Evolutionary conservation across 1,284 basidiomycete species (phyloP), one percentile per base, ranked within the genome.

Genomic region (Papiliotrema nemorosa): DNA sequence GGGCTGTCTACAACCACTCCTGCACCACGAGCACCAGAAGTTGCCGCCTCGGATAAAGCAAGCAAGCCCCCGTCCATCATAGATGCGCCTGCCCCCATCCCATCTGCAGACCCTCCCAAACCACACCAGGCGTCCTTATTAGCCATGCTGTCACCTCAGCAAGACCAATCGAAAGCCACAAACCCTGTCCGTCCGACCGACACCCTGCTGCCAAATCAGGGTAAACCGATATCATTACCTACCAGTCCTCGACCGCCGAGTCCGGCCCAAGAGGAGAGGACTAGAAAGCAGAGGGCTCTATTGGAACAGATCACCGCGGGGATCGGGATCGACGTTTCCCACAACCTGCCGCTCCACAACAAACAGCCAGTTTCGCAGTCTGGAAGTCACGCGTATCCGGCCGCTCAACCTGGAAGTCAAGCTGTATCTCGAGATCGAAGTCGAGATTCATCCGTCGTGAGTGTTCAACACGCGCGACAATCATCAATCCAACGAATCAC

Each of bases 261-360:
- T 33, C 18, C 58, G 6, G 47, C 21, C 2, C n/a, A 40, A n/a
- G 49, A 60, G 16, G 57, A 60, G 26, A 44, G 63, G 24, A 40
- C 47, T 21, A 55, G 49, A 4, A 64, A 55, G 47, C 65, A 65
- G 39, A 47, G 58, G 5, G 59, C 60, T 25, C 29, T 69, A 20
- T 51, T 69, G 35, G 66, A 69, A 26, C 58, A 59, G 58, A 66
- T 60, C 2, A 47, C 62, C 7, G 59, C 62, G 18, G 67, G 65
- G 2, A 57, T 65, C 22, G 61, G 55, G 14, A 24, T 54, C 2
- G 59, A 58, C 37, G 34, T 35, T 7, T 9, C 13, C 18, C 9
- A 7, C 36, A 12, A 7, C 9, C 36, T 29, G 24, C 18, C 14
- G 12, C n/a, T 26, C 24, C 22, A 22, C 9, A 10, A 24, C 7